Evolutionary conservation across 495 filamentous ascomycete genomes (phyloP).

Genomic region (Aspergillus panamensis): DNA sequence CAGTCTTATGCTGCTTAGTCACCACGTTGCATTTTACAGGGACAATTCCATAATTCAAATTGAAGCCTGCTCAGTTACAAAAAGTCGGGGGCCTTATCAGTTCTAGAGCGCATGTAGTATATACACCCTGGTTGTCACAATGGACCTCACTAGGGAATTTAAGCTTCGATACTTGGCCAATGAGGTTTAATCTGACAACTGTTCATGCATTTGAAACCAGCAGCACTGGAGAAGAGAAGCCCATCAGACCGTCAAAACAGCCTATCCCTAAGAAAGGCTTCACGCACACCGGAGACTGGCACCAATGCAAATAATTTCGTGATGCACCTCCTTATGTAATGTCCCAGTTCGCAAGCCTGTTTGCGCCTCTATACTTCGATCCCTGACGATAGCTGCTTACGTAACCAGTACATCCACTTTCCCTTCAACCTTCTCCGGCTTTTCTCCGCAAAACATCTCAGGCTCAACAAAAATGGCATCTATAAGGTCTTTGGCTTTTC

Average conservation of each 20-base stretch:
- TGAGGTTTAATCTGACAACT: not conserved
- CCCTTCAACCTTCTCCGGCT: not conserved
- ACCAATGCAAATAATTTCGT: too few relatives aligned
- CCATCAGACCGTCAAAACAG: too few relatives aligned
- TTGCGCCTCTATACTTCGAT: too few relatives aligned
- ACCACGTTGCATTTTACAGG: not conserved
- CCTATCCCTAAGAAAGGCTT: too few relatives aligned
- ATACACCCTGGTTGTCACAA: not conserved
- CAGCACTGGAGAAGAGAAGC: too few relatives aligned
- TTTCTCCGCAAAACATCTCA: constrained; percentile 7
- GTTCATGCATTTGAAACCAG: not conserved
- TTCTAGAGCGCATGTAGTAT: too few relatives aligned
- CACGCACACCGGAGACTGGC: too few relatives aligned
- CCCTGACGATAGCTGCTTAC: not conserved
- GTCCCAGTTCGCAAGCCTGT: too few relatives aligned
- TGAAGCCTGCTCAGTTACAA: not conserved
- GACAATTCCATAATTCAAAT: not conserved
- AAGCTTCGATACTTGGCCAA: not conserved
- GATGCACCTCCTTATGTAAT: too few relatives aligned
- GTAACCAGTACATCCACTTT: constrained; percentile 3
- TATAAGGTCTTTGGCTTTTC: constrained; percentile 32
- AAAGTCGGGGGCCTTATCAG: too few relatives aligned
- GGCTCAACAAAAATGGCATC: constrained; percentile 31
- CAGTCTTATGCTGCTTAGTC: constrained; percentile 13
- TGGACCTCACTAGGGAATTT: not conserved